Evolutionary conservation across 148 eudicot genomes (phyloP).

Genomic region (Euryodendron excelsum): DNA sequence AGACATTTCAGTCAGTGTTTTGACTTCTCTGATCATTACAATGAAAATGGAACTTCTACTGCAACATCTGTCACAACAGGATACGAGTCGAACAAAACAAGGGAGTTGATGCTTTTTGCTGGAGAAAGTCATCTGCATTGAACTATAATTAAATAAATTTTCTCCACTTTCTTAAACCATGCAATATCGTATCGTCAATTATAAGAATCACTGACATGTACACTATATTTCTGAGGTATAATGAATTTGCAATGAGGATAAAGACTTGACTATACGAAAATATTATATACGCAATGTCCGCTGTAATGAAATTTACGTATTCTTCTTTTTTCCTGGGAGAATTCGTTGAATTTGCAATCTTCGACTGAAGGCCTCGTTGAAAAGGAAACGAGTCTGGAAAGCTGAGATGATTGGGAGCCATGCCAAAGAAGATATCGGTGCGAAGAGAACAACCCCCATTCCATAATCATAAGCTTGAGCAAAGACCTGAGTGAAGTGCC

Average conservation of each 20-base stretch:
- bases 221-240: neutral
- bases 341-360: constrained; percentile 77
- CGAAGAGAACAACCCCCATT: constrained; percentile 80
- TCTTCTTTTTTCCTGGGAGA: constrained; percentile 73
- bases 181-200: neutral
- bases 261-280: neutral
- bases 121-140: neutral
- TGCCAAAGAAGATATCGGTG: constrained; percentile 77
- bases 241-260: neutral
- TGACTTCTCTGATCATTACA: no score
- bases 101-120: neutral
- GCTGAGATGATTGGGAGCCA: constrained; percentile 92
- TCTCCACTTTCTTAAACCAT: neutral
- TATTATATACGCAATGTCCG: constrained; percentile 12
- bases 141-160: neutral
- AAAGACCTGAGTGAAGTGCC: constrained; percentile 69
- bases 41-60: no score
- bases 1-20: no score
- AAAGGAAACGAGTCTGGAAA: constrained; percentile 91
- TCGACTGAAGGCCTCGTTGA: constrained; percentile 89
- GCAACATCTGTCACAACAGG: no score
- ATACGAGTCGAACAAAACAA: neutral
- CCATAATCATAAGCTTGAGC: constrained; percentile 80
- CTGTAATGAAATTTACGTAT: constrained; percentile 17
- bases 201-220: neutral